phyloP scores from a whole-genome alignment of 768 basidiomycete genomes.

The Naematelia encephala region DNA sequence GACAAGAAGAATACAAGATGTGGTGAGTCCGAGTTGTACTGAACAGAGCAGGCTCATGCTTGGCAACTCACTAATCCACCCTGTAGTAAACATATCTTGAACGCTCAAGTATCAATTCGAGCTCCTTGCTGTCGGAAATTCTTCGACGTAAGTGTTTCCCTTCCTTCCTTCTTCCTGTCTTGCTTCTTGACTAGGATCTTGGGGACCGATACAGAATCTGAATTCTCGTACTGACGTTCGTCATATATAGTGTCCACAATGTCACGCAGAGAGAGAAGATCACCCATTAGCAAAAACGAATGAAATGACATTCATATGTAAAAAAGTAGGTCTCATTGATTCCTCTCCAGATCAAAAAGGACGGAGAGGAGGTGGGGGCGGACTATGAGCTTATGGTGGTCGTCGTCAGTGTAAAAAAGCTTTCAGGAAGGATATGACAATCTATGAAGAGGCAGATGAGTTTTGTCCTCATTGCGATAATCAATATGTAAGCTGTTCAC shows the following conservation, averaged over 20 bases:
- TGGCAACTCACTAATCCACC: too few relatives aligned
- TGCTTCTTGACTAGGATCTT: neutral
- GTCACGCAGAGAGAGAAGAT: slow-evolving; percentile 78
- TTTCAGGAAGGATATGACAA: slow-evolving; percentile 89
- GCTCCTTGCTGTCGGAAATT: slow-evolving; percentile 97
- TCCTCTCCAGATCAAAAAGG: neutral
- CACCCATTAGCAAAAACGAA: slow-evolving; percentile 69
- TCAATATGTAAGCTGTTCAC: slow-evolving; percentile 91
- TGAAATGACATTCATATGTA: slow-evolving; percentile 82
- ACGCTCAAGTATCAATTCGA: slow-evolving; percentile 92
- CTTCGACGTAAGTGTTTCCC: slow-evolving; percentile 72
- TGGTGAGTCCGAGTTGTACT: too few relatives aligned
- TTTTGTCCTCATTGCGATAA: slow-evolving; percentile 98
- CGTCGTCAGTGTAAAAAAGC: slow-evolving; percentile 86
- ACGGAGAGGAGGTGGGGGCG: too few relatives aligned
- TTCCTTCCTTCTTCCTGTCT: neutral
- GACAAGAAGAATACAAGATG: neutral
- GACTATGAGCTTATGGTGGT: too few relatives aligned
- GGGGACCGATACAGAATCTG: too few relatives aligned
- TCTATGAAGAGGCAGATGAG: slow-evolving; percentile 94
- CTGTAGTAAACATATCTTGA: slow-evolving; percentile 86
- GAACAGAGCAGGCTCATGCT: neutral
- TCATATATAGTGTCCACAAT: slow-evolving; percentile 67
- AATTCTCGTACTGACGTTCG: slow-evolving; percentile 1
- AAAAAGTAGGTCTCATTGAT: slow-evolving; percentile 55